Percentiles rank a stretch among this genome's conserved stretches.
Evolutionary conservation across 1,284 basidiomycete genomes (phyloP).

Genomic region (Exobasidium cylindrosporum): DNA sequence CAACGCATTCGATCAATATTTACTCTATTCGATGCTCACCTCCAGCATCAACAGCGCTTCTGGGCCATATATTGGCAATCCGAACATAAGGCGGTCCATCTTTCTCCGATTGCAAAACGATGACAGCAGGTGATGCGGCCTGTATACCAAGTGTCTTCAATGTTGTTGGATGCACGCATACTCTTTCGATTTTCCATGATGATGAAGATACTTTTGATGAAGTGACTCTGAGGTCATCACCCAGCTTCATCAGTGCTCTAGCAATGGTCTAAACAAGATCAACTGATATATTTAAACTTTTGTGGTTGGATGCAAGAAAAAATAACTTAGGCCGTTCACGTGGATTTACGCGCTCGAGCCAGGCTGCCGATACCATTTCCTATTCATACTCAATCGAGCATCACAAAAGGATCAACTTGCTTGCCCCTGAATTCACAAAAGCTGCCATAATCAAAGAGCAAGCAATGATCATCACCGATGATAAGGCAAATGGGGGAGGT

Average conservation of each 20-base stretch:
- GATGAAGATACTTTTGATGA: neutral
- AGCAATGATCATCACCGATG: neutral
- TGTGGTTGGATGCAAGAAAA: neutral
- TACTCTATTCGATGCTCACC: neutral
- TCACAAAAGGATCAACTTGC: no score
- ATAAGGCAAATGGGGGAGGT: neutral
- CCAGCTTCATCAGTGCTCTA: neutral
- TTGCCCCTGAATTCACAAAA: no score
- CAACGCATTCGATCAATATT: neutral
- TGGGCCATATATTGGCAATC: constrained; percentile 9
- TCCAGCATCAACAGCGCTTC: neutral
- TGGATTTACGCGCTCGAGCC: neutral
- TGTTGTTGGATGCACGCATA: neutral
- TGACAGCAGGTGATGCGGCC: constrained; percentile 4
- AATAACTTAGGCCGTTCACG: neutral
- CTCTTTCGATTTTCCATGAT: neutral
- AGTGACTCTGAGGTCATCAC: neutral
- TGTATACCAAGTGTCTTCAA: neutral
- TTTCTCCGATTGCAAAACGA: neutral
- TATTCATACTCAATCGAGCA: no score
- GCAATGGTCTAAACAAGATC: no score
- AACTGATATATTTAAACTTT: neutral
- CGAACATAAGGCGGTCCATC: neutral
- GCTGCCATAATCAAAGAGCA: no score
- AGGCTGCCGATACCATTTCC: no score